A percentile compares a stretch with the other conserved stretches of the same genome.
Conservation (phyloP, 2,329 filamentous ascomycete species). For the Shiraia bambusicola region DNA sequence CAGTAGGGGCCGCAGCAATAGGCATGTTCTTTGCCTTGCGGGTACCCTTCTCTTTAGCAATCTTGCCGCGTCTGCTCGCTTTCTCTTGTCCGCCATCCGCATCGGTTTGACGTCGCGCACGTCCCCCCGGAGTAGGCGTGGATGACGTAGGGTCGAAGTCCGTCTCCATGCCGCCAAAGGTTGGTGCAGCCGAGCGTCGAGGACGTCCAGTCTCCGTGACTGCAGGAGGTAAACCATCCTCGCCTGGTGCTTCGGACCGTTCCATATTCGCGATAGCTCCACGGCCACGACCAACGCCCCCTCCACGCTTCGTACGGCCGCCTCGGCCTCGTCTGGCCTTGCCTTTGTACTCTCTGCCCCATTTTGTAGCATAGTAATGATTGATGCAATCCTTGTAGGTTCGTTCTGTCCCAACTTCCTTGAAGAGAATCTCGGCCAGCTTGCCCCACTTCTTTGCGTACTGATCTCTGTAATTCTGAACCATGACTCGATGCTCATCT, state of each 20-base stretch:
- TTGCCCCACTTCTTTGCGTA: slow-evolving; percentile 81
- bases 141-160: slow-evolving; percentile 58
- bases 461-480: slow-evolving; percentile 69
- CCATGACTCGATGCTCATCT: slow-evolving; percentile 69
- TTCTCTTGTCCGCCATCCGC: slow-evolving; percentile 38
- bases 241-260: slow-evolving; percentile 42
- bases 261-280: slow-evolving; percentile 59
- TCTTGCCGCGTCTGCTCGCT: slow-evolving; percentile 47
- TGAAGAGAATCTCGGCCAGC: slow-evolving; percentile 65
- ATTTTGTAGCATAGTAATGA: slow-evolving; percentile 82
- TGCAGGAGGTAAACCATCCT: slow-evolving; percentile 42
- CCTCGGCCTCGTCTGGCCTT: slow-evolving; percentile 54
- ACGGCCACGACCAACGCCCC: slow-evolving; percentile 50
- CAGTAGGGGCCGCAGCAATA: slow-evolving; percentile 42
- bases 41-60: slow-evolving; percentile 40
- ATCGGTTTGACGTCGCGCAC: slow-evolving; percentile 41
- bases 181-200: slow-evolving; percentile 63
- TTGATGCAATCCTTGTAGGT: slow-evolving; percentile 80
- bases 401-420: slow-evolving; percentile 54
- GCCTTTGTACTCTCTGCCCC: slow-evolving; percentile 73
- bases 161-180: slow-evolving; percentile 65
- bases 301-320: slow-evolving; percentile 32
- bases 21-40: slow-evolving; percentile 46
- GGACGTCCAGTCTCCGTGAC: slow-evolving; percentile 54
- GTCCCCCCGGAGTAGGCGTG: slow-evolving; percentile 31